Base-by-base conservation (phyloP, 345 rosid species). In the Mallotus nudiflorus region DNA sequence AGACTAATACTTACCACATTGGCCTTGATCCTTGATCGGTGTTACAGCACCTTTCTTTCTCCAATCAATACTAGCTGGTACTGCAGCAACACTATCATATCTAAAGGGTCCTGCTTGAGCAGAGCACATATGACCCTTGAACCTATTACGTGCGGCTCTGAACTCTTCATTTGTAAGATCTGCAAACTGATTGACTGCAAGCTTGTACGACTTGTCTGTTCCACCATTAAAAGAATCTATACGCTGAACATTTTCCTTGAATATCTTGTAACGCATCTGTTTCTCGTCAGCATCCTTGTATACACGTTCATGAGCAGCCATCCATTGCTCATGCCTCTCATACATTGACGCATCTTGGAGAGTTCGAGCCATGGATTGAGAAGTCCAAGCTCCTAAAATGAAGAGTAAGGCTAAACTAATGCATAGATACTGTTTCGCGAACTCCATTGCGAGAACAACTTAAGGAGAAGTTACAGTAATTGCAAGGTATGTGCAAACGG, bases 101-200 rank as follows among this genome's bases (percentile, higher is more conserved):
- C 35, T 69, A 27, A 69, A 69, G 14, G 57, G 57, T 0, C 57
- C 45, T 20, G 33, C 20, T 14, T 57, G 66, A 20, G 61, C 33
- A 59, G 73, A 31, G 66, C 48, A 44, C n/a, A 56, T 57, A 57
- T 56, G 65, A 9, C 65, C 56, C 33, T 48, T 59, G 49, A 58
- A 69, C 33, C 49, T 48, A 9, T 59, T 48, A 33, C 73, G 22
- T 7, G 66, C 4, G 9, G 66, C 22, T 48, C 46, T 59, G 49
- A 69, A 69, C 9, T 69, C 73, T 20, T 69, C 66, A 14, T 59
- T 69, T 33, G 73, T 48, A 11, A 69, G 66, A 59, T 59, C 66
- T 20, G 73, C 73, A 59, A 46, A 69, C 9, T 59, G 66, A 48
- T 59, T 59, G 22, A 59, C 66, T 14, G 29, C 58, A 10, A 69